Percentiles rank a stretch among this genome's conserved stretches.
Evolutionary conservation across 2,329 filamentous ascomycete genomes (phyloP).

Genomic region (Aspergillus texensis): DNA sequence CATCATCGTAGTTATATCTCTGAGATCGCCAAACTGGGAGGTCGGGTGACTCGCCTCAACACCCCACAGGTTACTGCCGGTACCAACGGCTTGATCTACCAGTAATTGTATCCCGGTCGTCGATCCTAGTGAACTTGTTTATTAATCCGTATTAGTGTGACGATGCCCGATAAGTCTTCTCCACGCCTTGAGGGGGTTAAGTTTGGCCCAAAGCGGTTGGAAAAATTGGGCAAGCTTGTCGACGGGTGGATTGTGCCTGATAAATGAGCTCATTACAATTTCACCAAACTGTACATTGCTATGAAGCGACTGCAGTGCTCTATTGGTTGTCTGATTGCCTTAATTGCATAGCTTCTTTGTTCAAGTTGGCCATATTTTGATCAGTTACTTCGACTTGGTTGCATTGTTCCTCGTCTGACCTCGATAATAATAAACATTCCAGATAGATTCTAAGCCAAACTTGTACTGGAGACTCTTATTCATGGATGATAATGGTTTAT

Average conservation of each 20-base stretch:
- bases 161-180: neutral
- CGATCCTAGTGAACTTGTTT: neutral
- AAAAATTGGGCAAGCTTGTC: neutral
- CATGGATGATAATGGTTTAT: too few relatives aligned
- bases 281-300: neutral
- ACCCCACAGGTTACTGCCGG: neutral
- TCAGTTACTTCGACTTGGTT: neutral
- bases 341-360: neutral
- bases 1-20: neutral
- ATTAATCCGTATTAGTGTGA: neutral
- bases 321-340: neutral
- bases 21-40: neutral
- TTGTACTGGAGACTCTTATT: neutral
- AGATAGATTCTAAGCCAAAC: accelerated
- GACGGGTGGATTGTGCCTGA: neutral
- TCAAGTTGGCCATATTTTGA: neutral
- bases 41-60: neutral
- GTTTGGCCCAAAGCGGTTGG: neutral
- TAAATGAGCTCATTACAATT: neutral
- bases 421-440: neutral
- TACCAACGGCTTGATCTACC: neutral
- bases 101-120: neutral
- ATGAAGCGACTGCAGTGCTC: neutral
- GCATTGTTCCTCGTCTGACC: neutral
- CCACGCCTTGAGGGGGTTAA: neutral